phyloP scores from a whole-genome alignment of 139 green algal genomes.

The Eudorina sp. region DNA sequence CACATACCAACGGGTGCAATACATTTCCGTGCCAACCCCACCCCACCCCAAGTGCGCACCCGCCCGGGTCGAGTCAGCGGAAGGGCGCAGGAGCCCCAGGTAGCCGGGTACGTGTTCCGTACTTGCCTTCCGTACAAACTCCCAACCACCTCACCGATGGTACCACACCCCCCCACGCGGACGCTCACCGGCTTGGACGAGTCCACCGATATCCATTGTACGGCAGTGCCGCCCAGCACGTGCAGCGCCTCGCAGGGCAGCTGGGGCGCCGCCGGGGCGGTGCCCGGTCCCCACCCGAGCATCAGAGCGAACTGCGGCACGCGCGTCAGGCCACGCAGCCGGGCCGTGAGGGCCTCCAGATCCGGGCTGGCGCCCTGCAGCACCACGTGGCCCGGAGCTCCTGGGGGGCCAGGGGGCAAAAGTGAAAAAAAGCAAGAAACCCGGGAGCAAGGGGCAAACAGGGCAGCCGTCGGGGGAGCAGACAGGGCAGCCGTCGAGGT shows the following conservation, averaged over 20 bases:
- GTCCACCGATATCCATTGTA: slow-evolving; percentile 52
- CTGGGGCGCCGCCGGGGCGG: neutral
- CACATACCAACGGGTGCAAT: too few relatives aligned
- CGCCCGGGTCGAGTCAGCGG: too few relatives aligned
- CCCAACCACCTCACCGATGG: neutral
- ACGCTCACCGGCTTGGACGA: slow-evolving; percentile 49
- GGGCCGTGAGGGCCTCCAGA: neutral
- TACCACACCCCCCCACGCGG: neutral
- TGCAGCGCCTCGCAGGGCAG: slow-evolving; percentile 56
- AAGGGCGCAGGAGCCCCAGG: too few relatives aligned
- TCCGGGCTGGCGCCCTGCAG: neutral
- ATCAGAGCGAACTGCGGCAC: neutral
- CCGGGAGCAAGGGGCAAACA: neutral
- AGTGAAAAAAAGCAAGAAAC: too few relatives aligned
- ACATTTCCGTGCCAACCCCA: too few relatives aligned
- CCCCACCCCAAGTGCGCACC: too few relatives aligned
- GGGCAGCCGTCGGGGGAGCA: neutral
- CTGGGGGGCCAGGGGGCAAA: neutral
- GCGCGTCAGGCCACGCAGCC: neutral
- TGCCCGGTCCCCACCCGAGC: neutral
- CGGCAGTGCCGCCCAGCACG: slow-evolving; percentile 30
- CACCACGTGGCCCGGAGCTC: neutral
- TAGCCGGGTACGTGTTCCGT: neutral
- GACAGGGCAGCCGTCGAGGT: neutral
- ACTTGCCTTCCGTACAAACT: neutral